Percentiles rank a stretch among this genome's conserved stretches.
phyloP scores from a whole-genome alignment of 2,329 filamentous ascomycete species.

The Colletotrichum filicis region DNA sequence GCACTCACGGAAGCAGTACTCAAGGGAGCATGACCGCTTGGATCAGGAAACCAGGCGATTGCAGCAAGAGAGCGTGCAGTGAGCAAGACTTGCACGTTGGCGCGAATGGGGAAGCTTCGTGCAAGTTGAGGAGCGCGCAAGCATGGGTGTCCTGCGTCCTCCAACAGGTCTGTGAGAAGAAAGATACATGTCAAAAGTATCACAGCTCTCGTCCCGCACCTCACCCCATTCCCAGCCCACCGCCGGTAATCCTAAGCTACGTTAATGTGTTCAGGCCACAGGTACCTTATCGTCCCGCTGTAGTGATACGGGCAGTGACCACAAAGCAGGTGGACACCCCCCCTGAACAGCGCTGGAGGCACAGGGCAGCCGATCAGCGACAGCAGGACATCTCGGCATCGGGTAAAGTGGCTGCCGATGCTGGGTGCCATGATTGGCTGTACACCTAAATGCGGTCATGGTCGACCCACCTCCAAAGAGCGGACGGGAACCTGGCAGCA shows the following conservation, averaged over 20 bases:
- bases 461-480: neutral
- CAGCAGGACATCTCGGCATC: conserved; percentile 7
- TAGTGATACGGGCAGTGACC: conserved; percentile 6
- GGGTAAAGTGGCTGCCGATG: conserved; percentile 16
- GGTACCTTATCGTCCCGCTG: neutral
- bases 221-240: conserved; percentile 17
- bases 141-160: neutral
- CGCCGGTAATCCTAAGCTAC: too few species aligned
- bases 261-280: neutral
- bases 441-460: conserved; percentile 24
- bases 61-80: neutral
- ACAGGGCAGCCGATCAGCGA: neutral
- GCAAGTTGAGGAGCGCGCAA: conserved; percentile 7
- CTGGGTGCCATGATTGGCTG: conserved; percentile 22
- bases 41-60: neutral
- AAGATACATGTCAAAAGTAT: conserved; percentile 20
- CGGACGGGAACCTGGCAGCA: neutral
- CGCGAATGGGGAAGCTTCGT: conserved; percentile 13
- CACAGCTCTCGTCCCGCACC: conserved; percentile 23
- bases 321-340: conserved; percentile 15
- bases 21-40: conserved; percentile 18
- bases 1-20: conserved; percentile 11
- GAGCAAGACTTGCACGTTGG: neutral
- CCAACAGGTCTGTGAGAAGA: neutral
- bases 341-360: neutral